These are phyloP conservation scores for Posidonia australis DNA, from an alignment of 106 monocot genomes.

Conservation along the genomic window DNA sequence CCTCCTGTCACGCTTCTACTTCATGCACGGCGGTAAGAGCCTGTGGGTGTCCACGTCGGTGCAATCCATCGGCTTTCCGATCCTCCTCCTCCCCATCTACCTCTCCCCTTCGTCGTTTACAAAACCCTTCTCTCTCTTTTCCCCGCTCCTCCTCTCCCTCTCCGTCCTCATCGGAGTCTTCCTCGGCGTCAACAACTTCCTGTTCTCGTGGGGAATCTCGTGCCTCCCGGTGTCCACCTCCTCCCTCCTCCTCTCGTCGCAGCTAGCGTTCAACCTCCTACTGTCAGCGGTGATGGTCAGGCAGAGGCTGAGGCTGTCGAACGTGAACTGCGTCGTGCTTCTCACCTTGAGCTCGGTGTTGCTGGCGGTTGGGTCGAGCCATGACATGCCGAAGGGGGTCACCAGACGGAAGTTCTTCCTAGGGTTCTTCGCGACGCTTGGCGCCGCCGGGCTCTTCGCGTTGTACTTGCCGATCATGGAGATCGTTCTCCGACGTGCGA, in stretches of 20 bases:
- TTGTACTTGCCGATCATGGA: slow-evolving; percentile 57
- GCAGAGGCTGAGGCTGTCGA: slow-evolving; percentile 37
- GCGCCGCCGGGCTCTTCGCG: slow-evolving; percentile 54
- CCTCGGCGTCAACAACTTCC: slow-evolving; percentile 58
- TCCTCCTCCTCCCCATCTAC: slow-evolving; percentile 37
- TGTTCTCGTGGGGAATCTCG: slow-evolving; percentile 57
- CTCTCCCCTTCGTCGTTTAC: neutral
- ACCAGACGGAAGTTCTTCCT: slow-evolving; percentile 29
- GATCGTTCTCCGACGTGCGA: slow-evolving; percentile 32
- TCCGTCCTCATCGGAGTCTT: slow-evolving; percentile 36
- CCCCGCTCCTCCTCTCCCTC: slow-evolving; percentile 16
- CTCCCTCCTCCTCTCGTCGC: slow-evolving; percentile 60
- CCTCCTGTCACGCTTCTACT: slow-evolving; percentile 65
- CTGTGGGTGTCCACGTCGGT: slow-evolving; percentile 48
- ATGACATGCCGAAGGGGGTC: slow-evolving; percentile 35
- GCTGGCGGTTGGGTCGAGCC: slow-evolving; percentile 30
- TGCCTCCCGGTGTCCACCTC: slow-evolving; percentile 63
- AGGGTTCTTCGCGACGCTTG: slow-evolving; percentile 45
- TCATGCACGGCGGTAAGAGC: slow-evolving; percentile 48
- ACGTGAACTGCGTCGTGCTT: slow-evolving; percentile 49
- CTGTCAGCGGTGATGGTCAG: slow-evolving; percentile 47
- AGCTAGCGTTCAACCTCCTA: slow-evolving; percentile 55
- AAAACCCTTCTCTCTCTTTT: slow-evolving; percentile 34
- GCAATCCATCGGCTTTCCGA: slow-evolving; percentile 57
- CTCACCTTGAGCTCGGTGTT: slow-evolving; percentile 47